Percentiles rank a stretch among this genome's conserved stretches.
phyloP scores from a whole-genome alignment of 305 asterid species.

The Fraxinus floribunda region DNA sequence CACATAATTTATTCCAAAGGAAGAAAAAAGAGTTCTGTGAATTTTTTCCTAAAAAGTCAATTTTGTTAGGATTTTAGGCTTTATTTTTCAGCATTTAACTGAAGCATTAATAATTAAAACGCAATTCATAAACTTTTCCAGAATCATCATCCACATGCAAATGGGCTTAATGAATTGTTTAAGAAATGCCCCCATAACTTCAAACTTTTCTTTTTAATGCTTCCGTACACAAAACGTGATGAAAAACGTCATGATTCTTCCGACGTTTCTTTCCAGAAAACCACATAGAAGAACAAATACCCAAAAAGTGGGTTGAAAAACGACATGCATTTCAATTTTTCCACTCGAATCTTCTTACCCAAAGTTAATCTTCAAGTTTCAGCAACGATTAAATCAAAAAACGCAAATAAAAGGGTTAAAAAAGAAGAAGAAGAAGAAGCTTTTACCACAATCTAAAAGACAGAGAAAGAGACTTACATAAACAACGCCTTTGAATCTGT shows the following conservation, averaged over 20 bases:
- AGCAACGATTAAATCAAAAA: neutral
- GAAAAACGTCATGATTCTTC: too few relatives aligned
- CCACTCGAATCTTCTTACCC: slow-evolving; percentile 2
- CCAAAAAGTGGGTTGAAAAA: neutral
- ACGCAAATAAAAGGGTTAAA: neutral
- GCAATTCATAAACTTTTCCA: neutral
- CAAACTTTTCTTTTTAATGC: neutral
- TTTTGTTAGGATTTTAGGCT: neutral
- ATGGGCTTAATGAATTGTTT: neutral
- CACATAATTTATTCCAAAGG: neutral
- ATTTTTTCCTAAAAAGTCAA: neutral
- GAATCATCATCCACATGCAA: slow-evolving; percentile 18
- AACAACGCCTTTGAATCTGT: neutral
- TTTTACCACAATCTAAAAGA: neutral
- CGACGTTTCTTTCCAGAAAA: too few relatives aligned
- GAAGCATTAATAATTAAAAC: neutral
- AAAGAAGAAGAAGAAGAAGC: neutral
- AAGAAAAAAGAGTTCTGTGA: neutral
- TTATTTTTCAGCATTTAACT: neutral
- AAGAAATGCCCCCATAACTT: neutral
- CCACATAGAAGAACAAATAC: too few relatives aligned
- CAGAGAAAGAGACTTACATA: neutral
- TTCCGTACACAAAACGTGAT: neutral
- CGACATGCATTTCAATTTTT: slow-evolving; percentile 29
- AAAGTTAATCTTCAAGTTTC: neutral